phyloP scores from a whole-genome alignment of 768 basidiomycete species.

The Clathrus columnatus region DNA sequence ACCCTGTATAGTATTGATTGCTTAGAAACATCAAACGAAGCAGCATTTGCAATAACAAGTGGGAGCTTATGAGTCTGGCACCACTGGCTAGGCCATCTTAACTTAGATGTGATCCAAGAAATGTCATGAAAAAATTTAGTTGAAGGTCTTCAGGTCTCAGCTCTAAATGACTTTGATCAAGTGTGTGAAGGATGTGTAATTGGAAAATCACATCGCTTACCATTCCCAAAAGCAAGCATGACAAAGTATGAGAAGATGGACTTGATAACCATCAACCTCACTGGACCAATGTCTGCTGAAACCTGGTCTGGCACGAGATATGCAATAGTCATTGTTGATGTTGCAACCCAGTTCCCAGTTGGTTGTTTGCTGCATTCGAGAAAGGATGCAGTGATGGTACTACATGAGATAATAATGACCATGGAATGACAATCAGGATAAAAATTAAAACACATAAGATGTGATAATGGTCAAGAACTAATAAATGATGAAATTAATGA shows the following conservation, averaged over 20 bases:
- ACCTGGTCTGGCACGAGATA: conserved; percentile 7
- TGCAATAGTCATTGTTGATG: conserved; percentile 3
- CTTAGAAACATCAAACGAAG: neutral
- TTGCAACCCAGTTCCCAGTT: neutral
- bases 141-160: conserved; percentile 18
- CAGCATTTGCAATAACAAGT: conserved; percentile 12
- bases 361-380: conserved; percentile 5
- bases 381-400: conserved; percentile 9
- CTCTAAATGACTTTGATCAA: conserved; percentile 13
- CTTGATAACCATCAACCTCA: conserved; percentile 10
- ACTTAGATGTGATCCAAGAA: conserved; percentile 12
- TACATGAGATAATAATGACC: conserved; percentile 10
- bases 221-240: conserved; percentile 26
- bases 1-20: conserved; percentile 12
- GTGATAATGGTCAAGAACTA: conserved; percentile 21
- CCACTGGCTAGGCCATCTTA: conserved; percentile 20
- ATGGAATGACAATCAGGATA: conserved; percentile 14
- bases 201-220: conserved; percentile 24
- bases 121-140: conserved; percentile 19
- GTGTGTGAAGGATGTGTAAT: conserved; percentile 27
- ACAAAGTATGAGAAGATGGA: conserved; percentile 17
- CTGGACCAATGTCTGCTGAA: conserved; percentile 14
- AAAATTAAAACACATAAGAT: conserved; percentile 12
- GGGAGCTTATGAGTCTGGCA: conserved; percentile 19
- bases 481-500: conserved; percentile 13